Percentiles rank a stretch among this genome's conserved stretches.
phyloP scores from a whole-genome alignment of 768 basidiomycete genomes.

The Sporobolomyces roseus region DNA sequence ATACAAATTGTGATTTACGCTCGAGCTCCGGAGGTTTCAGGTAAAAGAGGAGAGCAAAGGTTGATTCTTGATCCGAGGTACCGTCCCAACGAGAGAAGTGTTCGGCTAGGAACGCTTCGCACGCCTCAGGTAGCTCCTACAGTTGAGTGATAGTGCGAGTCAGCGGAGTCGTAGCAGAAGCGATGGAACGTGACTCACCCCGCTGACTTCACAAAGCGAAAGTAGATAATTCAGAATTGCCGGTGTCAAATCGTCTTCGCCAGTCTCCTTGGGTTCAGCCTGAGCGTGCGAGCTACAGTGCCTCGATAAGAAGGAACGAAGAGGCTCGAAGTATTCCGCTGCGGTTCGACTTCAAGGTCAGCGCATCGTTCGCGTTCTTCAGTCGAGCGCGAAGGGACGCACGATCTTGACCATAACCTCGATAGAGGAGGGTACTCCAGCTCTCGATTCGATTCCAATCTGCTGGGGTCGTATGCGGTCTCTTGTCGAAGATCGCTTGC shows the following conservation, averaged over 20 bases:
- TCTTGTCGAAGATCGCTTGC: not conserved
- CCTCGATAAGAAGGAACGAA: too few relatives aligned
- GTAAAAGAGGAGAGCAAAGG: slow-evolving; percentile 16
- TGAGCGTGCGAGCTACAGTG: not conserved
- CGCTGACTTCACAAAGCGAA: slow-evolving; percentile 13
- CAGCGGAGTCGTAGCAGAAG: not conserved
- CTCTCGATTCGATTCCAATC: not conserved
- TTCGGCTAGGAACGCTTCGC: slow-evolving; percentile 12
- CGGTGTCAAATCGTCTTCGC: not conserved
- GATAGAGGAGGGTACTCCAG: not conserved
- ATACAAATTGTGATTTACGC: not conserved
- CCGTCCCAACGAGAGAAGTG: slow-evolving; percentile 16
- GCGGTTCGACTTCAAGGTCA: too few relatives aligned
- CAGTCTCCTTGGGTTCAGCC: not conserved
- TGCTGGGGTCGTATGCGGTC: not conserved
- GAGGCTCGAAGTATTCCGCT: not conserved
- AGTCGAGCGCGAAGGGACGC: slow-evolving; percentile 1
- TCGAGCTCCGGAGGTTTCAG: slow-evolving; percentile 3
- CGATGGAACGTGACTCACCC: slow-evolving; percentile 2
- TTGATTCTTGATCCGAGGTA: not conserved
- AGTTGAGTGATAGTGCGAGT: not conserved
- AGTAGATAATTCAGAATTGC: not conserved
- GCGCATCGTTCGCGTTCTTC: too few relatives aligned
- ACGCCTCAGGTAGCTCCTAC: slow-evolving; percentile 16
- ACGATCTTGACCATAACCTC: slow-evolving; percentile 7